Percentiles rank a stretch among this genome's conserved stretches.
These are phyloP conservation scores for Rhizopus arrhizus DNA, from an alignment of 371 early-diverging fungal genomes.

Conservation along the genomic window DNA sequence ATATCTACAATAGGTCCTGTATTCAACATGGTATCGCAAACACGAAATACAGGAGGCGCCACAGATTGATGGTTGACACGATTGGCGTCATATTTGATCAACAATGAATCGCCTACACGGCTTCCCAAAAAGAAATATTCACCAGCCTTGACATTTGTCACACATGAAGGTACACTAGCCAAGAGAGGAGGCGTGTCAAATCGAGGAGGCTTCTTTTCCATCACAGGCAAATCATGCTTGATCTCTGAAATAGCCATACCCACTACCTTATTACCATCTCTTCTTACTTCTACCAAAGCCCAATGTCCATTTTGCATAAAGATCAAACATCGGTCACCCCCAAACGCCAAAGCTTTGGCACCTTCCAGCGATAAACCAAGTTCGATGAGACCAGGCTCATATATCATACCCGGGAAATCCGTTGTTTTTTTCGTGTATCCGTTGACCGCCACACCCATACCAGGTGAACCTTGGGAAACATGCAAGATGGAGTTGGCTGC, in stretches of 20 bases:
- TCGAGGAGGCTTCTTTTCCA: slow-evolving; percentile 7
- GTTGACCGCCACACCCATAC: slow-evolving; percentile 78
- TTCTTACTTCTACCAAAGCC: slow-evolving; percentile 67
- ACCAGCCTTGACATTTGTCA: slow-evolving; percentile 49
- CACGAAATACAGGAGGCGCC: slow-evolving; percentile 42
- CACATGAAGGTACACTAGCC: slow-evolving; percentile 62
- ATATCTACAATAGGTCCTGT: slow-evolving; percentile 81
- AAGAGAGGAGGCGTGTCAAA: slow-evolving; percentile 10
- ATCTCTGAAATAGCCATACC: slow-evolving; percentile 46
- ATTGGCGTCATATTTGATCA: slow-evolving; percentile 62
- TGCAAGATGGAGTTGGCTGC: slow-evolving; percentile 83
- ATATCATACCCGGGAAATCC: slow-evolving; percentile 52
- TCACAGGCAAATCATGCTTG: slow-evolving; percentile 16
- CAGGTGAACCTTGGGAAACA: slow-evolving; percentile 83
- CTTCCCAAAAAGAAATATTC: slow-evolving; percentile 84
- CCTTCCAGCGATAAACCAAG: slow-evolving; percentile 58
- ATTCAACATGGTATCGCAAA: slow-evolving; percentile 80
- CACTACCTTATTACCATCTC: slow-evolving; percentile 65
- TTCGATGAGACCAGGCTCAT: slow-evolving; percentile 32
- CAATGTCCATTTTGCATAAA: slow-evolving; percentile 72
- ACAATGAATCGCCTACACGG: slow-evolving; percentile 75
- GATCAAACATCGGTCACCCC: slow-evolving; percentile 55
- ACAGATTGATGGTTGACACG: background rate
- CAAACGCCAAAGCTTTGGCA: slow-evolving; percentile 54
- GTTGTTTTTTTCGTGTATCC: slow-evolving; percentile 58